Conservation (phyloP, 2,329 filamentous ascomycete species). For the Penicillium concentricum region DNA sequence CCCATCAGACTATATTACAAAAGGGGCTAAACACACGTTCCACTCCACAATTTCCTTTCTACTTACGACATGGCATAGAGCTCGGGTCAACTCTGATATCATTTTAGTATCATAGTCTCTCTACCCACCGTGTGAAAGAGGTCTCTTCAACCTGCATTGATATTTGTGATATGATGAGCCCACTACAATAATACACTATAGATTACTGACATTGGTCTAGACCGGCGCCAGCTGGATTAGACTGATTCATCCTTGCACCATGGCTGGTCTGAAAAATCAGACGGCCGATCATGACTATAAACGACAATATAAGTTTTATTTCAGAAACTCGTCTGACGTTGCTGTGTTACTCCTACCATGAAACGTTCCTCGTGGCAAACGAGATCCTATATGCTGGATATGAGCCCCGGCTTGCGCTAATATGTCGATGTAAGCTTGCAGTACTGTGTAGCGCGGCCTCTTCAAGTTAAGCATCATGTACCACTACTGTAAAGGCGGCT, state of each 20-base stretch:
- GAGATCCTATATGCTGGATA: background rate
- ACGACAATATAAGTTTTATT: too few species aligned
- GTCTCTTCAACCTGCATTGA: background rate
- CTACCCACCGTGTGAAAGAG: background rate
- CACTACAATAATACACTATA: background rate
- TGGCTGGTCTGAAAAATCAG: background rate
- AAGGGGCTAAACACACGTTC: too few species aligned
- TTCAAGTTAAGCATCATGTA: background rate
- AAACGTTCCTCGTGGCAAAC: background rate
- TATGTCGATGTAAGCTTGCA: background rate
- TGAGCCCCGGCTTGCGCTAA: background rate
- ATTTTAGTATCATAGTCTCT: background rate
- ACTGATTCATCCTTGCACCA: background rate
- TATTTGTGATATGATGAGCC: too few species aligned
- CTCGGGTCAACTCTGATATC: slow-evolving; percentile 8
- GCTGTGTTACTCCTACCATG: background rate
- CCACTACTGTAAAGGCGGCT: too few species aligned
- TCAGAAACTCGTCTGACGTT: background rate
- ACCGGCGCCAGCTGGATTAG: background rate
- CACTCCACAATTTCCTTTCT: slow-evolving; percentile 7
- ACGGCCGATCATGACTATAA: background rate
- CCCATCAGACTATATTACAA: background rate
- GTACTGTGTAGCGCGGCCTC: background rate
- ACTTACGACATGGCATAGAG: slow-evolving; percentile 10
- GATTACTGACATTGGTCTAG: background rate